Evolutionary conservation across 495 filamentous ascomycete species (phyloP).

Genomic region (Sordaria brevicollis): DNA sequence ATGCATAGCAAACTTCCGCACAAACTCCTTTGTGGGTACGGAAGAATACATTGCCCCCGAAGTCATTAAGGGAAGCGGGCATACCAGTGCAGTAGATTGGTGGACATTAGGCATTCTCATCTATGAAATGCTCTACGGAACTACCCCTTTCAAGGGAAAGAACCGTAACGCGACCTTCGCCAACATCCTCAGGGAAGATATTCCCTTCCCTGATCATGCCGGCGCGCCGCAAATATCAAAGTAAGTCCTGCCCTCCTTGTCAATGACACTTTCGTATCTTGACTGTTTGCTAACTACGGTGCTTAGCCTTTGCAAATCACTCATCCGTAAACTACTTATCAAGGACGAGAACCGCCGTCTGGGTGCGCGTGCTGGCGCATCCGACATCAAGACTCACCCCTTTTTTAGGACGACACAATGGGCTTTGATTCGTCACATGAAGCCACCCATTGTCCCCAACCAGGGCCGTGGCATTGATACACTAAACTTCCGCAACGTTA

Average conservation of each 20-base stretch:
- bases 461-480: conserved; percentile 89
- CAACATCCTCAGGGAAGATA: conserved; percentile 92
- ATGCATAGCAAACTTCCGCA: conserved; percentile 96
- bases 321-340: conserved; percentile 93
- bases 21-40: conserved; percentile 96
- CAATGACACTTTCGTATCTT: conserved; percentile 6
- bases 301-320: conserved; percentile 79
- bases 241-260: conserved; percentile 42
- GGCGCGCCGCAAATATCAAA: conserved; percentile 80
- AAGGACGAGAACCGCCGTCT: conserved; percentile 95
- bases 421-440: conserved; percentile 94
- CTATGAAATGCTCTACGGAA: conserved; percentile 98
- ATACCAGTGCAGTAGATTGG: conserved; percentile 98
- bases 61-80: conserved; percentile 96
- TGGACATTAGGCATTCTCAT: conserved; percentile 96
- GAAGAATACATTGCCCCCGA: conserved; percentile 98
- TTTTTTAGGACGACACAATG: conserved; percentile 96
- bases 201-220: conserved; percentile 82
- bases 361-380: conserved; percentile 88
- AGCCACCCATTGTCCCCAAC: conserved; percentile 94
- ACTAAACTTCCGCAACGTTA: conserved; percentile 93
- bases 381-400: conserved; percentile 90
- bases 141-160: conserved; percentile 98
- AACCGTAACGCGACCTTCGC: conserved; percentile 97
- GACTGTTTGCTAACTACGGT: conserved; percentile 6